These are phyloP conservation scores for Leccinum griseonigrum DNA, from an alignment of 1,284 basidiomycete species.

Conservation along the genomic window DNA sequence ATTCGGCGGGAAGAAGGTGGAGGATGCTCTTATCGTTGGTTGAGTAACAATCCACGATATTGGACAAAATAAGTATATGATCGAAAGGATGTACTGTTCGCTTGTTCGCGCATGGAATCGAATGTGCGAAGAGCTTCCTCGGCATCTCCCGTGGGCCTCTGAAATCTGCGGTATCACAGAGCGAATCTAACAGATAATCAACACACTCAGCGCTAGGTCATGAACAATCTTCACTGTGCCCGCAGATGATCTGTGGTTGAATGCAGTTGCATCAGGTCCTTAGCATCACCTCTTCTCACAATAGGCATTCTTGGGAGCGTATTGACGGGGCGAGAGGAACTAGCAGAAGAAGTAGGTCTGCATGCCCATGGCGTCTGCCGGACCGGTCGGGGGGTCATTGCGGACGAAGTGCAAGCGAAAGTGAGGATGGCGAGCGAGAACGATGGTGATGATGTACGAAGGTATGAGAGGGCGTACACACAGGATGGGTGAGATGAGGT, in stretches of 20 bases:
- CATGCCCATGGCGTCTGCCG: too few species aligned
- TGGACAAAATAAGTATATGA: background rate
- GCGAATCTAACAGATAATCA: too few species aligned
- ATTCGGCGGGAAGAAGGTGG: background rate
- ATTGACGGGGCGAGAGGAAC: background rate
- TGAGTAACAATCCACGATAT: background rate
- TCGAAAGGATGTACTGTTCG: background rate
- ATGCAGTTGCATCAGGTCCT: background rate
- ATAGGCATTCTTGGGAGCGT: background rate
- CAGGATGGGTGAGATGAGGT: background rate
- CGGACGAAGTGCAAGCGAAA: background rate
- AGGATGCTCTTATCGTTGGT: background rate
- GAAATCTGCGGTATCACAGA: too few species aligned
- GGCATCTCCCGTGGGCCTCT: background rate
- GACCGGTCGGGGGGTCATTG: background rate
- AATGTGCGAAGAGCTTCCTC: background rate
- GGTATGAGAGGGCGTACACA: background rate
- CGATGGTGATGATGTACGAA: background rate
- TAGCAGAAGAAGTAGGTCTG: background rate
- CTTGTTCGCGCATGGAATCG: background rate
- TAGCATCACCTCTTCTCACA: background rate
- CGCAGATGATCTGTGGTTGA: background rate
- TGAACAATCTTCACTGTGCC: background rate
- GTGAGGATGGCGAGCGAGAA: background rate
- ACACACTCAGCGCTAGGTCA: too few species aligned